Evolutionary conservation across 768 basidiomycete genomes (phyloP), one percentile per base, ranked within the genome.

Genomic region (Terana coerulea): DNA sequence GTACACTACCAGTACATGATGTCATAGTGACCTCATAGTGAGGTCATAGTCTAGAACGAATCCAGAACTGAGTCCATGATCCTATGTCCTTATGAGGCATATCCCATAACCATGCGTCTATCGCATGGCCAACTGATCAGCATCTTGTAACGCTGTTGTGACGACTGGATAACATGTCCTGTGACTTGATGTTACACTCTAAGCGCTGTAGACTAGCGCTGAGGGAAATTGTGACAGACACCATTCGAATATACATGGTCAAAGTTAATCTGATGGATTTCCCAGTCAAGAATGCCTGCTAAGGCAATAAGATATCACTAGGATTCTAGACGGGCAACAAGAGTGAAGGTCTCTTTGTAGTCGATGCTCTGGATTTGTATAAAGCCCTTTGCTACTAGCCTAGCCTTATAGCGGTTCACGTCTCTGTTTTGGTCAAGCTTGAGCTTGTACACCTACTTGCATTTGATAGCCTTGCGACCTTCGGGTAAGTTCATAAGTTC

Each of bases 301-400:
- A 42, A 15, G 21, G 40, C 40, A 26, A 42, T 42, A 6, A 42
- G 19, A 24, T 42, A 42, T 42, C 21, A 11, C 40, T 24, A 42
- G 24, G 21, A 22, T 21, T 42, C 40, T 6, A 42, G 24, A 15
- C 40, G 40, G 21, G 40, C 40, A 24, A 42, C 21, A 15, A 24
- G 40, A 42, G 66, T 46, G 43, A 59, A 65, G 22, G 63, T 71
- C 11, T 65, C 64, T n/a, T 60, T 44, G 54, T 59, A 72, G 54
- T 70, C 46, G 29, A 58, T 30, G 3, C 70, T 66, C 11, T 53
- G 57, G 6, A 64, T 45, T 51, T 74, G 72, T 1, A 62, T 50
- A 54, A 61, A 72, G 0, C 72, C 72, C 41, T 67, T 59, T 0
- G 69, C 69, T 8, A 69, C 67, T 25, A 72, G 57, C 21, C 68